Percentiles rank a stretch among this genome's conserved stretches.
These are phyloP conservation scores for Jaenimonas drosophilae DNA, from an alignment of 208 protist species.

Conservation along the genomic window DNA sequence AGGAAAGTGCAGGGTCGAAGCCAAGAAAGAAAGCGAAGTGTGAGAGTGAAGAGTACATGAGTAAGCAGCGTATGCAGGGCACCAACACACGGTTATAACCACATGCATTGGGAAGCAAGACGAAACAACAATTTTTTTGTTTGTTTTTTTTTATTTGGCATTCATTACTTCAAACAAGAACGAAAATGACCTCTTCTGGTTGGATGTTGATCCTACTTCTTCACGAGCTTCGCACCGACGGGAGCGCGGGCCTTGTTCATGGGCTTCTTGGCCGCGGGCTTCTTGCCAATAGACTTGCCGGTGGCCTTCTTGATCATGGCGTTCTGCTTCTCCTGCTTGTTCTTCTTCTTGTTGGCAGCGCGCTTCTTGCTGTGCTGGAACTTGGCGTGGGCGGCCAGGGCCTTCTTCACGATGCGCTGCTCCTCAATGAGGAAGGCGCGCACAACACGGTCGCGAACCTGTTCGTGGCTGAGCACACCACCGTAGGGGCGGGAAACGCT, in stretches of 20 bases:
- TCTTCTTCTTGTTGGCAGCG: slow-evolving; percentile 14
- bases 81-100: too few relatives aligned
- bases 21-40: neutral
- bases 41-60: too few relatives aligned
- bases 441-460: slow-evolving; percentile 92
- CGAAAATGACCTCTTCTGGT: slow-evolving; percentile 69
- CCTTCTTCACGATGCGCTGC: slow-evolving; percentile 95
- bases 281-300: slow-evolving; percentile 7
- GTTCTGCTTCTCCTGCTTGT: slow-evolving; percentile 5
- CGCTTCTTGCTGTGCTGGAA: slow-evolving; percentile 25
- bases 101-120: too few relatives aligned
- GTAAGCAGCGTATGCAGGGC: too few relatives aligned
- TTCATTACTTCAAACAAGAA: slow-evolving; percentile 3
- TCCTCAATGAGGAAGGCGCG: slow-evolving; percentile 97
- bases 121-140: slow-evolving; percentile 4
- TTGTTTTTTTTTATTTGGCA: slow-evolving; percentile 11
- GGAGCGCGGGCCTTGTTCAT: slow-evolving; percentile 17
- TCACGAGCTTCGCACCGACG: slow-evolving; percentile 22
- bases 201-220: slow-evolving; percentile 12
- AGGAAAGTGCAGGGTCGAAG: neutral
- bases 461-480: slow-evolving; percentile 91
- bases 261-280: slow-evolving; percentile 15
- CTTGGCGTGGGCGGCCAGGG: slow-evolving; percentile 25
- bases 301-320: slow-evolving; percentile 11
- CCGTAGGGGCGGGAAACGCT: slow-evolving; percentile 96